Percentiles rank a stretch among this genome's conserved stretches.
Conservation (phyloP, 306 rosid genomes). For the Acacia confusa region DNA sequence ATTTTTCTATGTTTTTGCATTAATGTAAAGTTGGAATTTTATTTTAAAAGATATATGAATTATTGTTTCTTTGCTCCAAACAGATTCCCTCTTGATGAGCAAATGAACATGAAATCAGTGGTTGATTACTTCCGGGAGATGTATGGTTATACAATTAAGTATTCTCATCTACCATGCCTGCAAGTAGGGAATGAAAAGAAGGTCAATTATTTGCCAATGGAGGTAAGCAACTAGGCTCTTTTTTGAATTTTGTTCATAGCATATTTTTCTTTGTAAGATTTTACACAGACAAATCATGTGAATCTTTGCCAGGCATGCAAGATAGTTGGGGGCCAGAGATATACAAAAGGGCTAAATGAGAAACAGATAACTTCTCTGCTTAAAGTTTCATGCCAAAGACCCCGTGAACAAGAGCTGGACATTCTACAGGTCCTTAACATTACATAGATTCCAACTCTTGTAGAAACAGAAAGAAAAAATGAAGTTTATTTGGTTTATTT, state of each 20-base stretch:
- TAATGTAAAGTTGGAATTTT: not conserved
- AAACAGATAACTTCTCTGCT: conserved; percentile 52
- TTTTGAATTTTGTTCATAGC: conserved; percentile 9
- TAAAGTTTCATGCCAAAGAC: conserved; percentile 54
- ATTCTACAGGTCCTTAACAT: conserved; percentile 38
- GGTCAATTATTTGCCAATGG: conserved; percentile 53
- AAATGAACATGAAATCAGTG: conserved; percentile 56
- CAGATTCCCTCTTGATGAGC: conserved; percentile 53
- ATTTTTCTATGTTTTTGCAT: not conserved
- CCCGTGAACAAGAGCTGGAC: conserved; percentile 49
- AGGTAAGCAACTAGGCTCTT: conserved; percentile 31
- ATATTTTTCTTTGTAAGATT: not conserved
- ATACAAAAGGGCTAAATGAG: conserved; percentile 48
- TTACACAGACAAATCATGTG: not conserved
- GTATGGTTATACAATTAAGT: conserved; percentile 48
- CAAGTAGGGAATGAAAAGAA: conserved; percentile 54
- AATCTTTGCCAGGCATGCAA: conserved; percentile 46
- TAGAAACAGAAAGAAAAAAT: not conserved
- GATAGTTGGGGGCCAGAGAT: conserved; percentile 54
- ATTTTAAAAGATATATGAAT: not conserved
- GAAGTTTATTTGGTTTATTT: not conserved
- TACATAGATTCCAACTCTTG: not conserved
- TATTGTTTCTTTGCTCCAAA: conserved; percentile 12
- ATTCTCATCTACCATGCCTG: conserved; percentile 50
- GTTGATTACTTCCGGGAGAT: conserved; percentile 52